Conservation (phyloP, 2,329 filamentous ascomycete species). For the Trematosphaeria pertusa region DNA sequence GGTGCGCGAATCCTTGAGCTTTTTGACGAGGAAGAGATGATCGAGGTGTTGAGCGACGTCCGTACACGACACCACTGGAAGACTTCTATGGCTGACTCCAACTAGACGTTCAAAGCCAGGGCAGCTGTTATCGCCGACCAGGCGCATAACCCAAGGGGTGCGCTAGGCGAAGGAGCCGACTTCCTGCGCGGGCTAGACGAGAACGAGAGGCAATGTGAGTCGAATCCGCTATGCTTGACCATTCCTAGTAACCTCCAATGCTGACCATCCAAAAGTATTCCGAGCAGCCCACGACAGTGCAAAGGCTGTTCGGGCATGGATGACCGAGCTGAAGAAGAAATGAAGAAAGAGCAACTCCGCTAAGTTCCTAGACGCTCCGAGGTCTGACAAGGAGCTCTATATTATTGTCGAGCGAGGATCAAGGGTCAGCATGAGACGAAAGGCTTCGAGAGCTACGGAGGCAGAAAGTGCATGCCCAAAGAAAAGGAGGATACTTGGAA, state of each 20-base stretch:
- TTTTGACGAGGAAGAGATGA: conserved; percentile 86
- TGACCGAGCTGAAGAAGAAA: conserved; percentile 50
- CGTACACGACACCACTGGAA: conserved; percentile 7
- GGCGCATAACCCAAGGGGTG: conserved; percentile 81
- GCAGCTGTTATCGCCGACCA: conserved; percentile 86
- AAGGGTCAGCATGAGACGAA: not conserved
- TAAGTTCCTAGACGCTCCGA: not conserved
- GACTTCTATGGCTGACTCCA: not conserved
- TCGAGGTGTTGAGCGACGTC: conserved; percentile 62
- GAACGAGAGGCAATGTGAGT: conserved; percentile 74
- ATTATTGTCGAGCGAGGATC: no score
- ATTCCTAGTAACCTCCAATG: no score
- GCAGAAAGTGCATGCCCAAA: not conserved
- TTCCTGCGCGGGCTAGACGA: conserved; percentile 90
- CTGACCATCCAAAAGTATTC: conserved; percentile 48
- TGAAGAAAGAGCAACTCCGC: conserved; percentile 17
- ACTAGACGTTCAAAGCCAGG: conserved; percentile 77
- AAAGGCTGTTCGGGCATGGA: conserved; percentile 55
- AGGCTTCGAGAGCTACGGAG: not conserved
- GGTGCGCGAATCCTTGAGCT: conserved; percentile 86
- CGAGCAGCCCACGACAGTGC: conserved; percentile 57
- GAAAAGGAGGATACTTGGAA: not conserved
- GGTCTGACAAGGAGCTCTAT: no score
- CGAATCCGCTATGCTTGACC: no score
- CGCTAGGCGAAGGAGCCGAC: conserved; percentile 71